Percentiles rank a stretch among this genome's conserved stretches.
Evolutionary conservation across 2,329 filamentous ascomycete species (phyloP).

Genomic region (Fusarium clavum): DNA sequence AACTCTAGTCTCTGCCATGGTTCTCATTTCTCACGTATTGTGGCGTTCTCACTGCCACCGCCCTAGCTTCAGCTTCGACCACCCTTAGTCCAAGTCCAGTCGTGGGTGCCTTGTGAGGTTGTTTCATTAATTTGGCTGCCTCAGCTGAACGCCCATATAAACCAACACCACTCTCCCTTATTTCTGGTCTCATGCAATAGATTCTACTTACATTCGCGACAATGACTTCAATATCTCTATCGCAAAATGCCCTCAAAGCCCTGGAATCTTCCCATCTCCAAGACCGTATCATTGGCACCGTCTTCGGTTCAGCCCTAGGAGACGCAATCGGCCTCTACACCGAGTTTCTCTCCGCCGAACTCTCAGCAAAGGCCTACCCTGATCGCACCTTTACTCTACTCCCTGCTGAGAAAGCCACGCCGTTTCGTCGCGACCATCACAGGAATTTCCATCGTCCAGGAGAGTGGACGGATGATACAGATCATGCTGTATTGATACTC

Average conservation of each 20-base stretch:
- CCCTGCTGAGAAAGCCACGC: slow-evolving; percentile 52
- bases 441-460: slow-evolving; percentile 55
- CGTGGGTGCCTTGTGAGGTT: slow-evolving; percentile 23
- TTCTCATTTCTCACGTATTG: neutral
- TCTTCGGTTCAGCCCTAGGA: slow-evolving; percentile 64
- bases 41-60: slow-evolving; percentile 37
- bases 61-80: slow-evolving; percentile 26
- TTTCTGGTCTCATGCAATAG: no score
- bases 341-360: slow-evolving; percentile 58
- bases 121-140: slow-evolving; percentile 32
- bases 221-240: slow-evolving; percentile 31
- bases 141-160: slow-evolving; percentile 14
- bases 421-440: slow-evolving; percentile 58
- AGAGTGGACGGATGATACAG: slow-evolving; percentile 67
- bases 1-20: neutral
- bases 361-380: slow-evolving; percentile 53
- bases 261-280: slow-evolving; percentile 44
- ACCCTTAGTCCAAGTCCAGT: neutral
- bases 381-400: slow-evolving; percentile 55
- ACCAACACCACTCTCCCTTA: neutral
- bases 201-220: neutral
- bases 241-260: slow-evolving; percentile 26
- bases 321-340: slow-evolving; percentile 67
- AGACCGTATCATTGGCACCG: slow-evolving; percentile 57
- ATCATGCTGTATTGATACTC: slow-evolving; percentile 62